phyloP scores from a whole-genome alignment of 345 rosid genomes.

The Lepidium didymum region DNA sequence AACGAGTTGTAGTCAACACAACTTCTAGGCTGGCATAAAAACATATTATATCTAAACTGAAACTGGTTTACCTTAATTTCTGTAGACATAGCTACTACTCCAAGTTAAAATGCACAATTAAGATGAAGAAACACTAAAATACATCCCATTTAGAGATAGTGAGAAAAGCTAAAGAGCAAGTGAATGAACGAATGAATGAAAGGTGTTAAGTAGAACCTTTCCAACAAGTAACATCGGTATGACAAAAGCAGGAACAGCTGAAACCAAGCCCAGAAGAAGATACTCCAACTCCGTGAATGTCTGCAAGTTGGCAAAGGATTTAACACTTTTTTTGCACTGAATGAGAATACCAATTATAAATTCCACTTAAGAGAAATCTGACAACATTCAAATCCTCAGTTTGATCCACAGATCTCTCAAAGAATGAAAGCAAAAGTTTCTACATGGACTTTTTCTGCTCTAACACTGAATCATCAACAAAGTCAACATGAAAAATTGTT shows the following conservation, averaged over 20 bases:
- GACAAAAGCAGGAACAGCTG: constrained; percentile 77
- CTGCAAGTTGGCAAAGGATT: constrained; percentile 33
- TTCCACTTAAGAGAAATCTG: not conserved
- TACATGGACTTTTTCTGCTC: too few relatives aligned
- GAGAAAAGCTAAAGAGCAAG: not conserved
- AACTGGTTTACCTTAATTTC: not conserved
- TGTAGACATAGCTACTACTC: not conserved
- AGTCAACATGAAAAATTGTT: not conserved
- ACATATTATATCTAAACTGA: not conserved
- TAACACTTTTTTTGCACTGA: not conserved
- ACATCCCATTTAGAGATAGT: not conserved
- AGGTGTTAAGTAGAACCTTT: constrained; percentile 40
- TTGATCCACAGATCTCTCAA: not conserved
- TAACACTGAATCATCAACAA: too few relatives aligned
- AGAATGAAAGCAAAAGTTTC: not conserved
- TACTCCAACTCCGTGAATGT: constrained; percentile 87
- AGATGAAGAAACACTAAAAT: not conserved
- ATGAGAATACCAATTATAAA: not conserved
- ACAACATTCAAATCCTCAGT: not conserved
- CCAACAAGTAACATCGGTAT: constrained; percentile 61
- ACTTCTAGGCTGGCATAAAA: not conserved
- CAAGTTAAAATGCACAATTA: not conserved
- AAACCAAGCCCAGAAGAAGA: constrained; percentile 65
- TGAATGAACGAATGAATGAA: not conserved
- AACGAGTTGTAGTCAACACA: not conserved